A percentile compares a stretch with the other conserved stretches of the same genome.
These are phyloP conservation scores for Saccharomycopsis capsularis DNA, from an alignment of 805 yeast species.

Conservation along the genomic window DNA sequence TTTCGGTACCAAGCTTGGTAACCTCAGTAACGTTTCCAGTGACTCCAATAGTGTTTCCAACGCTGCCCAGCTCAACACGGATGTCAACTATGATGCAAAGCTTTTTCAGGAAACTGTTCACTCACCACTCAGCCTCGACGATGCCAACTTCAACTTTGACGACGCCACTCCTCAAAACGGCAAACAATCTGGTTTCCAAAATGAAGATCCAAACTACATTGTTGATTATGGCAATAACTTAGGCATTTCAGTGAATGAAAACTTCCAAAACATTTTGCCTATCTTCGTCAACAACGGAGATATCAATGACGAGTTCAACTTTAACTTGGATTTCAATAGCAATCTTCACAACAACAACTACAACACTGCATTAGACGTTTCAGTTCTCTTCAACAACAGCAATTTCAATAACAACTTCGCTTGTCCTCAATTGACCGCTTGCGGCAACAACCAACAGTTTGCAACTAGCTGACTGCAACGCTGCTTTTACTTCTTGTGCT, in stretches of 20 bases:
- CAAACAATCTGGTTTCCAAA: too few relatives aligned
- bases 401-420: neutral
- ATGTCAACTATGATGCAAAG: slow-evolving; percentile 2
- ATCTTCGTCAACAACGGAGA: neutral
- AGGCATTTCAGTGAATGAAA: too few relatives aligned
- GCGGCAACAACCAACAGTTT: neutral
- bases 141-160: neutral
- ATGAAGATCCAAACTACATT: neutral
- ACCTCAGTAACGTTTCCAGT: neutral
- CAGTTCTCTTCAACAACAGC: neutral
- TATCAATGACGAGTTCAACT: neutral
- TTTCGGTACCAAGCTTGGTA: neutral
- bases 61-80: neutral
- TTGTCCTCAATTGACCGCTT: neutral
- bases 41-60: neutral
- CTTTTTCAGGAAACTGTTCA: slow-evolving; percentile 4
- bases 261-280: too few relatives aligned
- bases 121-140: neutral
- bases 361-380: neutral
- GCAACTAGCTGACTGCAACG: neutral
- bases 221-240: neutral
- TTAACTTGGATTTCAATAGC: neutral
- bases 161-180: too few relatives aligned
- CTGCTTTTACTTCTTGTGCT: too few relatives aligned
- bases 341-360: neutral